Conservation (phyloP, 1,284 basidiomycete genomes). For the Ustilago lituana region DNA sequence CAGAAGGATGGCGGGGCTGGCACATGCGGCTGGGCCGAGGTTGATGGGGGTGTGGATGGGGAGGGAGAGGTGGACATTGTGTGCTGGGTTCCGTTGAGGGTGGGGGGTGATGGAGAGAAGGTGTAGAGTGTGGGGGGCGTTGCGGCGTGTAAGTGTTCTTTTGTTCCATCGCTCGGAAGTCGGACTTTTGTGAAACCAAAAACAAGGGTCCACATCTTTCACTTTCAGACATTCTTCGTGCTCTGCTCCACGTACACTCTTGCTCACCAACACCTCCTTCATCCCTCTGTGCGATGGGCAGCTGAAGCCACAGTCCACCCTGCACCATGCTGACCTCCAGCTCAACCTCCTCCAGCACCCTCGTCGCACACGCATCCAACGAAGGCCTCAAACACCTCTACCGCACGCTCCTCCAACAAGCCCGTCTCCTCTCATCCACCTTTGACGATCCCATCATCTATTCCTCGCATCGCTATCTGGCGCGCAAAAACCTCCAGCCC, state of each 20-base stretch:
- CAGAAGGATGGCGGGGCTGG: conserved; percentile 11
- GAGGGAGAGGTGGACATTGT: conserved; percentile 10
- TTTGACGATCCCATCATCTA: conserved; percentile 25
- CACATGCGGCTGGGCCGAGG: too few species aligned
- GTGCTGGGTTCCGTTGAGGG: too few species aligned
- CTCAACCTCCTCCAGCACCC: conserved; percentile 6
- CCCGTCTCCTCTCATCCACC: conserved; percentile 27
- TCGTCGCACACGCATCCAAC: neutral
- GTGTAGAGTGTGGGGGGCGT: neutral
- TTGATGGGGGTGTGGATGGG: neutral
- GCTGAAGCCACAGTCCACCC: too few species aligned
- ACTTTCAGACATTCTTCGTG: neutral
- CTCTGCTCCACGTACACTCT: neutral
- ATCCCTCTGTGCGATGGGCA: too few species aligned
- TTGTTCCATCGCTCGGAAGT: conserved; percentile 7
- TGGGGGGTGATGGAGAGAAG: neutral
- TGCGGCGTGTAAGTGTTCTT: conserved; percentile 9
- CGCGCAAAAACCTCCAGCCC: conserved; percentile 36
- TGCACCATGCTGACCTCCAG: conserved; percentile 19
- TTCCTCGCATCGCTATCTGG: conserved; percentile 31
- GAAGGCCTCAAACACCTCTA: conserved; percentile 41
- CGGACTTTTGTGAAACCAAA: too few species aligned
- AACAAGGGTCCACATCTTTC: neutral
- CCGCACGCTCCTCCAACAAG: conserved; percentile 32
- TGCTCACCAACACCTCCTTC: too few species aligned